These are phyloP conservation scores for Metroxylon sagu DNA, from an alignment of 176 grass and related monocot genomes.

Conservation along the genomic window DNA sequence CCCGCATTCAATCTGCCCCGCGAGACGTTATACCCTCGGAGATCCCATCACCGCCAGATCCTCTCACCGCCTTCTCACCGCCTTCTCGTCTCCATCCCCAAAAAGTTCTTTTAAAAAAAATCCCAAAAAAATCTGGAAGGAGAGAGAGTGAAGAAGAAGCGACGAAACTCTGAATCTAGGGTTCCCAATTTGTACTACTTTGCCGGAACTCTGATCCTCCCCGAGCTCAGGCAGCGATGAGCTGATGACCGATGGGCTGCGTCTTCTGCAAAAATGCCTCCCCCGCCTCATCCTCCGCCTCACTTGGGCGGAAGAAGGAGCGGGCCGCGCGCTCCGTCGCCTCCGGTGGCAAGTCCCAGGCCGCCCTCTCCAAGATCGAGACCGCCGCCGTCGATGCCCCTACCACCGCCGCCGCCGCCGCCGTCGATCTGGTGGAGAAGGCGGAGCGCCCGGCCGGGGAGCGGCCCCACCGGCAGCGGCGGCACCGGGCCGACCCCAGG, in stretches of 20 bases:
- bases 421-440: not conserved
- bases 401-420: not conserved
- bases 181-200: no score
- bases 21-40: no score
- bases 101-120: no score
- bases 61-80: no score
- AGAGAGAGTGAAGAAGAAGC: no score
- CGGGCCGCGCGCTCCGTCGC: not conserved
- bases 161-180: no score
- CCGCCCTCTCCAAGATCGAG: constrained; percentile 5
- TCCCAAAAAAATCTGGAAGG: no score
- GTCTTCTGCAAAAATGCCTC: constrained; percentile 14
- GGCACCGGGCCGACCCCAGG: constrained; percentile 1
- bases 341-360: constrained; percentile 1
- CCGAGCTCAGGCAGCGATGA: constrained; percentile 1
- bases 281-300: not conserved
- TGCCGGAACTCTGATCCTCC: not conserved
- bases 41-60: no score
- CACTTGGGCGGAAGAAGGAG: not conserved
- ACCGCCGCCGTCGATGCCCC: not conserved
- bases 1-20: no score
- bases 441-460: not conserved
- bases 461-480: not conserved
- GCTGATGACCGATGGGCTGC: constrained; percentile 19
- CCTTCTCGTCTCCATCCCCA: no score